A percentile compares a stretch with the other conserved stretches of the same genome.
Conservation (phyloP, 2,329 filamentous ascomycete species). For the Talaromyces marneffei region DNA sequence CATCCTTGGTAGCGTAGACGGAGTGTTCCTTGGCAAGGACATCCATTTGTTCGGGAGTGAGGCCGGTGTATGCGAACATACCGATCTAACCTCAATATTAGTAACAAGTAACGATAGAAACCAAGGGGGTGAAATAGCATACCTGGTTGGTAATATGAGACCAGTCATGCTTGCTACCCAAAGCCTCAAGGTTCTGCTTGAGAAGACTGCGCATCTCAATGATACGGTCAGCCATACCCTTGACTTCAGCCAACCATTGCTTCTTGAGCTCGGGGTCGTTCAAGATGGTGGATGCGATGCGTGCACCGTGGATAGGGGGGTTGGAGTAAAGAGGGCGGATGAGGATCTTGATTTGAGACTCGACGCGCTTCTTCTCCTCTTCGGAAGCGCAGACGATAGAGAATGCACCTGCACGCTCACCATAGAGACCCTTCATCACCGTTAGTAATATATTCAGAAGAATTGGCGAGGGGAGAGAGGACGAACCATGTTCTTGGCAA, state of each 20-base stretch:
- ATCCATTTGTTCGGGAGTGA: constrained; percentile 88
- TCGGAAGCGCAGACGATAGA: constrained; percentile 78
- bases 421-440: constrained; percentile 72
- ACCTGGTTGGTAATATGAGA: constrained; percentile 91
- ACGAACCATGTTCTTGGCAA: constrained; percentile 96
- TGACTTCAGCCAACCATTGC: constrained; percentile 95
- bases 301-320: constrained; percentile 92
- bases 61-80: constrained; percentile 98
- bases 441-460: neutral
- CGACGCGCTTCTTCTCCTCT: constrained; percentile 91
- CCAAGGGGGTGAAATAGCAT: constrained; percentile 12
- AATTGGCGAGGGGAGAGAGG: neutral
- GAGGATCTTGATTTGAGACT: constrained; percentile 97
- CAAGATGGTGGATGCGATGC: constrained; percentile 86
- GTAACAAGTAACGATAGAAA: neutral
- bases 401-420: constrained; percentile 96
- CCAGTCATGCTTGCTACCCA: constrained; percentile 97
- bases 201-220: constrained; percentile 95
- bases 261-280: constrained; percentile 77
- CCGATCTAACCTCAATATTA: constrained; percentile 58
- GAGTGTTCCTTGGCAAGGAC: constrained; percentile 88
- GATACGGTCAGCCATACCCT: constrained; percentile 98
- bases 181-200: constrained; percentile 88
- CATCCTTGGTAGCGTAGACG: constrained; percentile 86
- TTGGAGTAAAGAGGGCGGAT: constrained; percentile 97